These are phyloP conservation scores for Glycine latifolia DNA, from an alignment of 306 rosid genomes.

Conservation along the genomic window DNA sequence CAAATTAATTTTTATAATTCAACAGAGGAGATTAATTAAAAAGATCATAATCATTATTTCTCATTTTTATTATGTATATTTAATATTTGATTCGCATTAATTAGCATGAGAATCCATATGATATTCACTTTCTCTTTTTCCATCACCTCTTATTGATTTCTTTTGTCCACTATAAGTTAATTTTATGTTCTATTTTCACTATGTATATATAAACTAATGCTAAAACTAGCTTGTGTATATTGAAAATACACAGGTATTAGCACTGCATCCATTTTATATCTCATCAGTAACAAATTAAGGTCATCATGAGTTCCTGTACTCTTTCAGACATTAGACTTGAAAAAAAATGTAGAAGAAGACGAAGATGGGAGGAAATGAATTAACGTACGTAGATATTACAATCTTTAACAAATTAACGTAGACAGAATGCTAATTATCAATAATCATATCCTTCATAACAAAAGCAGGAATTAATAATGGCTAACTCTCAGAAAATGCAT, in stretches of 20 bases:
- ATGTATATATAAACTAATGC: not conserved
- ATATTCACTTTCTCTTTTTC: not conserved
- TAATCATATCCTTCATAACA: not conserved
- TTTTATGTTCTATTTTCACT: not conserved
- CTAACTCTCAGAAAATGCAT: constrained; percentile 28
- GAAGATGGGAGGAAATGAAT: not conserved
- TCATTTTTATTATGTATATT: not conserved
- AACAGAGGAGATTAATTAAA: not conserved
- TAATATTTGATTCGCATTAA: not conserved
- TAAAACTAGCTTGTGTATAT: not conserved
- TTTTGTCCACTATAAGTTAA: not conserved
- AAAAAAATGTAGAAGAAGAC: not conserved
- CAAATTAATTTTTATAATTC: constrained; percentile 1
- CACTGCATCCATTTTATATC: not conserved
- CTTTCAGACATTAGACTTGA: not conserved
- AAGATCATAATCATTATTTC: not conserved
- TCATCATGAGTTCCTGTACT: not conserved
- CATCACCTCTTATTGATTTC: not conserved
- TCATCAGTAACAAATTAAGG: not conserved
- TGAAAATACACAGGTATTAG: not conserved
- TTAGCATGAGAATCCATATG: not conserved
- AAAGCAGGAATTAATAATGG: constrained; percentile 22
- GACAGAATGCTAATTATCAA: not conserved
- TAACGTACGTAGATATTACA: not conserved
- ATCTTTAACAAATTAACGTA: not conserved